Evolutionary conservation across 129 eudicot genomes (phyloP).

Genomic region (Smallanthus sonchifolius): DNA sequence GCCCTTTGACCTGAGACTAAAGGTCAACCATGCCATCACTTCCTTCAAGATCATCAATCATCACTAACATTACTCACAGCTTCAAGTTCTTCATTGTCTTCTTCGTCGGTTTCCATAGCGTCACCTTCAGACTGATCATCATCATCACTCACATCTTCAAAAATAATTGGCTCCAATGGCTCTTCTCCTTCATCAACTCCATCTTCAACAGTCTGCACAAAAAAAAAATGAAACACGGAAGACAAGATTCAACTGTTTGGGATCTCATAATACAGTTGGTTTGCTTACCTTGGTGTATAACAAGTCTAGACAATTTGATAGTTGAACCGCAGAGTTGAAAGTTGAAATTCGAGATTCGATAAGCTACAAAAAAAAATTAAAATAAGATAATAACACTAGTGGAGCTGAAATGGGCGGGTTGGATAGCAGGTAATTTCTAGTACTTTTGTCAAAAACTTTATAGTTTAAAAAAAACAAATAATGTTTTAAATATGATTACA

Average conservation of each 20-base stretch:
- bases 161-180: constrained; percentile 43
- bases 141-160: constrained; percentile 65
- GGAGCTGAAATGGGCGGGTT: not conserved
- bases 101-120: constrained; percentile 71
- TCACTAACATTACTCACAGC: constrained; percentile 42
- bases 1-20: not conserved
- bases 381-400: not conserved
- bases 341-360: constrained; percentile 73
- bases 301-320: constrained; percentile 70
- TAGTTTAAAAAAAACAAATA: no score
- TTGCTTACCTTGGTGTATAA: constrained; percentile 67
- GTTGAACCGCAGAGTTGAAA: constrained; percentile 43
- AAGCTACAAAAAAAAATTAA: constrained; percentile 36
- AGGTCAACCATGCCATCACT: constrained; percentile 2
- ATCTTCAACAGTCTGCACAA: constrained; percentile 50
- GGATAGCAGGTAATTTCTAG: not conserved
- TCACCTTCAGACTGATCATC: constrained; percentile 38
- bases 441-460: not conserved
- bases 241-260: not conserved
- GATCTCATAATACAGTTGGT: not conserved
- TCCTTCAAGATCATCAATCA: not conserved
- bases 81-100: constrained; percentile 42
- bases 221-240: not conserved
- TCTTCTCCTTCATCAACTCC: constrained; percentile 49
- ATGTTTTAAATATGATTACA: not conserved